Conservation (phyloP, 306 rosid species). For the Carpinus fangiana region DNA sequence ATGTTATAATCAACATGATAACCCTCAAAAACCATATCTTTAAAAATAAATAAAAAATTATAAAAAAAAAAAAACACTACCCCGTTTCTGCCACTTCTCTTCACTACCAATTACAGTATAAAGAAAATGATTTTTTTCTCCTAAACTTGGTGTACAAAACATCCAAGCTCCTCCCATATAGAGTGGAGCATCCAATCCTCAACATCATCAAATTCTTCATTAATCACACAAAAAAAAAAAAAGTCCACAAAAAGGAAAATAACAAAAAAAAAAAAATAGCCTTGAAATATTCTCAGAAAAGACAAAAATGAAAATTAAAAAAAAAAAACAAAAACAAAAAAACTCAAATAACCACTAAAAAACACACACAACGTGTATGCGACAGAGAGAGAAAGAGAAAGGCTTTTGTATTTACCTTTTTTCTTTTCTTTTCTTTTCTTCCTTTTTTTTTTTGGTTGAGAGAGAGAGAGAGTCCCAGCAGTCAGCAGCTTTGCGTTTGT, state of each 20-base stretch:
- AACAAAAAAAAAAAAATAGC: neutral
- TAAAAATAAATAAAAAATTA: neutral
- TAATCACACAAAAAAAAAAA: neutral
- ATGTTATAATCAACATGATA: constrained; percentile 1
- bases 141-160: neutral
- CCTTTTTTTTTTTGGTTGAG: neutral
- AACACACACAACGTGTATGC: too few relatives aligned
- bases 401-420: constrained; percentile 23
- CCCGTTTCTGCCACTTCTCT: neutral
- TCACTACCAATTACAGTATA: constrained; percentile 17
- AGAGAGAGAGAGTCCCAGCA: constrained; percentile 22
- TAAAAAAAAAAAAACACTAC: constrained; percentile 15
- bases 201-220: neutral
- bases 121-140: constrained; percentile 8
- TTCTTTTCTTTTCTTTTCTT: neutral
- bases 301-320: constrained; percentile 8
- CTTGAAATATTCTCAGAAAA: neutral
- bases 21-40: neutral
- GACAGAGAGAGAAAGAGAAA: constrained; percentile 3
- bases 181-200: neutral
- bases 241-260: neutral
- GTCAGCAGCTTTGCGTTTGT: constrained; percentile 22
- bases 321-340: neutral
- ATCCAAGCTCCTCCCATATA: neutral
- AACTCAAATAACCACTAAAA: neutral